Base-by-base conservation (phyloP, 192 early-diverging fungal species). In the Backusella australiensis region DNA sequence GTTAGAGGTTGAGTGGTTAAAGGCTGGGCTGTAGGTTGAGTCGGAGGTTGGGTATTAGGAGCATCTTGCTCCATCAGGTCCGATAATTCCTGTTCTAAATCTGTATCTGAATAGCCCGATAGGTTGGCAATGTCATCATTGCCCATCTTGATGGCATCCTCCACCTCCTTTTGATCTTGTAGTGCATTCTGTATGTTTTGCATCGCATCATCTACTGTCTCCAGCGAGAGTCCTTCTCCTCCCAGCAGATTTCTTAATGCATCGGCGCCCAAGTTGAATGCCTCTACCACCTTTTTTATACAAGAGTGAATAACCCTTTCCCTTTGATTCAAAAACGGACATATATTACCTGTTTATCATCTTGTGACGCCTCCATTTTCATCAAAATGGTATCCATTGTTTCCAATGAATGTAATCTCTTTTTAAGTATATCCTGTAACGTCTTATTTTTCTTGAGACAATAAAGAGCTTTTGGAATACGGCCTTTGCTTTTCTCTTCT, bases 91-190 rank as follows among this genome's bases (percentile, higher is more conserved):
- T 41, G 68, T 41, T 69, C 68, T 11, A 69, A 5, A 69, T 69
- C 68, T 11, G 34, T 12, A 36, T 69, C 68, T 7, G 34, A 21
- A 69, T 14, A 69, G 2, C 56, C 56, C 3, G 56, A 23, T 26
- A 63, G 3, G 11, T 14, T 63, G 26, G 56, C 21, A 29, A 63
- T 46, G 41, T 71, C 46, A 32, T 76, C 73, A 29, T 81, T 77
- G 5, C 85, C 84, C 8, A 69, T 59, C 19, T 56, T 82, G 71
- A 93, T 85, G 0, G 90, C 92, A 34, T 88, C 78, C 21, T 93
- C 91, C n/a, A 92, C 86, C 69, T 92, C 89, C 23, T 83, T 70
- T 36, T 91, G 89, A 71, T 90, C 90, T 15, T 86, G 87, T 35
- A 92, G 81, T 1, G 81, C 81, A 11, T 90, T 91, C 21, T 88